Base-by-base conservation (phyloP, 2,329 filamentous ascomycete species). In the Penicillium oxalicum region DNA sequence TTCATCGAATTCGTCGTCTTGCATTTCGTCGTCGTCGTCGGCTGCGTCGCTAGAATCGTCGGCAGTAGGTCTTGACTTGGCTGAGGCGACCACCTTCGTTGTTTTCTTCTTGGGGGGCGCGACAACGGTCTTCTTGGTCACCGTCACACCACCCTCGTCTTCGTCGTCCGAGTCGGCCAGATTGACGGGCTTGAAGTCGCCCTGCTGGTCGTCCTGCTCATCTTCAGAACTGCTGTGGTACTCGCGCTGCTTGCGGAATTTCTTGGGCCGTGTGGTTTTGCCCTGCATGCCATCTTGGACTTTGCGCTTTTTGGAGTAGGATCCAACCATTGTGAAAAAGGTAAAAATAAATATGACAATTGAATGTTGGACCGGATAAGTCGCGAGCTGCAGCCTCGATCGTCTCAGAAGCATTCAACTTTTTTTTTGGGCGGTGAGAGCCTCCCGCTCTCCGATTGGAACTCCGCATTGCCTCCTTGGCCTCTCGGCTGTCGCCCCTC, bases 181-280 rank as follows among this genome's bases (percentile, higher is more conserved):
- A 54, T 74, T 72, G 48, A 78, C 75, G 8, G 76, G 72, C 57
- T 73, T 61, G 61, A 80, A 79, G 52, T 74, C 70, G 56, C 58
- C 63, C 41, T 67, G 61, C 25, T 69, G 68, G 25, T 67, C 67
- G 33, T 75, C 74, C 42, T 74, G 70, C 48, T 81, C 78, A 39
- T 83, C 80, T 50, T 78, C 79, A 29, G 80, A 83, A 63, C 70
- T 69, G 67, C 79, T 83, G 75, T 84, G 77, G 70, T 86, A 85
- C 49, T 74, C 70, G 56, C 70, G 71, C 64, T 85, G 81, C 65
- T 82, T 82, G 66, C 80, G 82, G 64, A 81, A 75, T 59, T 81
- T 81, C 66, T 74, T 74, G 29, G 75, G 73, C 40, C 71, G 65
- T 26, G 74, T 72, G 43, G 71, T 71, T 59, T 77, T 77, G 40